phyloP scores from a whole-genome alignment of 139 green algal species.

The Zygnema circumcarinatum region DNA sequence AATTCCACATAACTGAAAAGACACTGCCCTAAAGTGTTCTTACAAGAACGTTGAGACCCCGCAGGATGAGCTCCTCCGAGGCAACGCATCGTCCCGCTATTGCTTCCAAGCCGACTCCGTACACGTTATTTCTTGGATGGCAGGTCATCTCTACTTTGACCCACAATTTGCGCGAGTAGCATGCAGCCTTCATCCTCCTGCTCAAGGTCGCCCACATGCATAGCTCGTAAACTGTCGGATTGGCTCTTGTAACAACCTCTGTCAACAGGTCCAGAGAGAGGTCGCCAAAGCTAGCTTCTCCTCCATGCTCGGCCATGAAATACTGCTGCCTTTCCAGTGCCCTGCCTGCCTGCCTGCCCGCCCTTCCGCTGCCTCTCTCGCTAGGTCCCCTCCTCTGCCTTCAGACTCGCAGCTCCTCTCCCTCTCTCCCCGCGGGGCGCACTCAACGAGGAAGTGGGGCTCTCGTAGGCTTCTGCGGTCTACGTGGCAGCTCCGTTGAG shows the following conservation, averaged over 20 bases:
- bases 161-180: constrained; percentile 20
- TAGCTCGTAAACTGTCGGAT: constrained; percentile 18
- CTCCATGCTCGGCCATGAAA: no score
- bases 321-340: no score
- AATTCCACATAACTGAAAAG: no score
- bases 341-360: no score
- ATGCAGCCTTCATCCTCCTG: constrained; percentile 18
- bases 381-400: no score
- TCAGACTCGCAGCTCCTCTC: no score
- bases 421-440: no score
- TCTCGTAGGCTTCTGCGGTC: no score
- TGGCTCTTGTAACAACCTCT: neutral
- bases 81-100: constrained; percentile 22
- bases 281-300: neutral
- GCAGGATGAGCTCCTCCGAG: neutral
- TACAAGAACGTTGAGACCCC: constrained; percentile 17
- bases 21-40: no score
- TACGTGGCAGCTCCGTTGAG: no score
- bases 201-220: constrained; percentile 8
- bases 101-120: constrained; percentile 17
- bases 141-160: neutral
- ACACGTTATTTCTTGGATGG: constrained; percentile 20
- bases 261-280: neutral
- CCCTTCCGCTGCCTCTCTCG: no score
- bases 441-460: no score